These are phyloP conservation scores for Talaromyces marneffei DNA, from an alignment of 2,329 filamentous ascomycete species.

Conservation along the genomic window DNA sequence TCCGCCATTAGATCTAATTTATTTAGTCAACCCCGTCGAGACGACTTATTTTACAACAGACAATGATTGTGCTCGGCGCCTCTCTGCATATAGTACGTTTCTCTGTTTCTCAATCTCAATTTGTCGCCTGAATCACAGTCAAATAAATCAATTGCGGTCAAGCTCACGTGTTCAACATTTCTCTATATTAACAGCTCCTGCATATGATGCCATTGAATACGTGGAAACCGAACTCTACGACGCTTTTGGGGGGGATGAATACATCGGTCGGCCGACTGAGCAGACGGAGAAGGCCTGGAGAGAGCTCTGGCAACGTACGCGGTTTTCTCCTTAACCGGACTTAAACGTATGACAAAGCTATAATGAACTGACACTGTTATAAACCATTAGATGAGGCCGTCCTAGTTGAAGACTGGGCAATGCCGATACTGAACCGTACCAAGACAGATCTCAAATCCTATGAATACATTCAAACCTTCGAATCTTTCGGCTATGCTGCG, in stretches of 20 bases:
- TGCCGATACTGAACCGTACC: slow-evolving; percentile 4
- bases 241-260: background rate
- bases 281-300: background rate
- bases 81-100: slow-evolving; percentile 1
- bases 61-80: background rate
- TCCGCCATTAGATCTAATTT: background rate
- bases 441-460: background rate
- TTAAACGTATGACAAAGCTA: background rate
- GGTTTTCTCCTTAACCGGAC: background rate
- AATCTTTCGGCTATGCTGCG: background rate
- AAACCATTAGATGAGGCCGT: background rate
- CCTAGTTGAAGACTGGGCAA: slow-evolving; percentile 3
- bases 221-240: background rate
- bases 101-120: too few species aligned
- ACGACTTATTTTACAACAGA: background rate
- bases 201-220: background rate
- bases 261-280: background rate
- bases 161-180: background rate
- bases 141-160: background rate
- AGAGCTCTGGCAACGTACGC: slow-evolving; percentile 7
- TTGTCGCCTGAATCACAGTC: background rate
- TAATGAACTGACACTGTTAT: background rate
- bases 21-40: background rate
- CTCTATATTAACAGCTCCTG: background rate
- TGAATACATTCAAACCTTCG: background rate